Percentiles rank a stretch among this genome's conserved stretches.
These are phyloP conservation scores for Euphorbia pulcherrima DNA, from an alignment of 345 rosid genomes.

Conservation along the genomic window DNA sequence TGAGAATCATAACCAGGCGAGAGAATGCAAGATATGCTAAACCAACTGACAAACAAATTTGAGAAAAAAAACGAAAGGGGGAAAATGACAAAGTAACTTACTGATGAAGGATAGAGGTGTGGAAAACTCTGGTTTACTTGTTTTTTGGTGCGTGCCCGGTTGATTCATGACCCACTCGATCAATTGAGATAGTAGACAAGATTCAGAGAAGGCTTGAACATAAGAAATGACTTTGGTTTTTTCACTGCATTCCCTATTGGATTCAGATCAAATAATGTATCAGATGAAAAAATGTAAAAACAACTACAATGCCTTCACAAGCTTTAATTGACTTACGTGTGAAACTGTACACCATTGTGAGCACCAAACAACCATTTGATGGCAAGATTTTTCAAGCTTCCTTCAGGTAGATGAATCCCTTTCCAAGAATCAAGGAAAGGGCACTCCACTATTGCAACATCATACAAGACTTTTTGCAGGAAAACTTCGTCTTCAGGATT, in stretches of 20 bases:
- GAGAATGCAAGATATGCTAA: conserved; percentile 14
- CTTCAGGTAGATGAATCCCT: conserved; percentile 27
- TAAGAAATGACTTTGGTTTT: conserved; percentile 37
- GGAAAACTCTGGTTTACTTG: conserved; percentile 30
- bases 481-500: conserved; percentile 47
- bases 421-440: conserved; percentile 41
- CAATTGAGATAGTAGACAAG: conserved; percentile 44
- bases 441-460: conserved; percentile 47
- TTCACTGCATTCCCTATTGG: conserved; percentile 50
- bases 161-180: conserved; percentile 51
- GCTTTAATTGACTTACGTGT: conserved; percentile 38
- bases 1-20: conserved; percentile 26
- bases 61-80: conserved; percentile 8
- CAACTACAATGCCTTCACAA: conserved; percentile 10
- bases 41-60: not conserved
- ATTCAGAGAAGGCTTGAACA: conserved; percentile 43
- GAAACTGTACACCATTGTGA: conserved; percentile 38
- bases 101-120: conserved; percentile 55
- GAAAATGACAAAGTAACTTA: conserved; percentile 38
- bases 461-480: conserved; percentile 42
- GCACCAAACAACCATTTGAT: conserved; percentile 54
- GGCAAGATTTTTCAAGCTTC: conserved; percentile 47
- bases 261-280: conserved; percentile 25
- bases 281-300: conserved; percentile 13
- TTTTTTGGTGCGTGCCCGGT: conserved; percentile 37